phyloP scores from a whole-genome alignment of 805 yeast species.

The Teunomyces aglyptinius region DNA sequence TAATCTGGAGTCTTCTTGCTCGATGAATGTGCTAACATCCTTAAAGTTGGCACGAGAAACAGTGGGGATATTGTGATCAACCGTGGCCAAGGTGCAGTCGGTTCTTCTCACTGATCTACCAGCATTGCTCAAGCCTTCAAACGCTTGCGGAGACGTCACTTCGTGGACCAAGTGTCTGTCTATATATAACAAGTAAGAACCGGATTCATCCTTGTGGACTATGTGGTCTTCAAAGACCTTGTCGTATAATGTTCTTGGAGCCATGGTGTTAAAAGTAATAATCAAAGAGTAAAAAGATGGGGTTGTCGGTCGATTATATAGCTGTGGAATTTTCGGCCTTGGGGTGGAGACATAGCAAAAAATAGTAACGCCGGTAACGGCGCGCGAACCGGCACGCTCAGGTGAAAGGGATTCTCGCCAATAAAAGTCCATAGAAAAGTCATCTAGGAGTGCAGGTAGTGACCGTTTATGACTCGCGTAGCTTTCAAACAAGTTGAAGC shows the following conservation, averaged over 20 bases:
- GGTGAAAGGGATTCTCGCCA: neutral
- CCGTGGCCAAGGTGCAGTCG: conserved; percentile 93
- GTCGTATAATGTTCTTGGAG: conserved; percentile 72
- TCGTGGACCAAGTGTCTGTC: conserved; percentile 98
- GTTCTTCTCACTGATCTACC: conserved; percentile 86
- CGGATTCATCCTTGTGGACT: conserved; percentile 85
- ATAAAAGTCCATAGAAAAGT: neutral
- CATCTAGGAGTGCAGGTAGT: neutral
- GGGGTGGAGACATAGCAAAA: neutral
- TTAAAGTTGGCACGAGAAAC: conserved; percentile 76
- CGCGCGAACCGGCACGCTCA: conserved; percentile 2
- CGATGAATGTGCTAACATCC: conserved; percentile 73
- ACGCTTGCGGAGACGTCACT: conserved; percentile 98
- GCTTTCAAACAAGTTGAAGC: neutral
- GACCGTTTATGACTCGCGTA: neutral
- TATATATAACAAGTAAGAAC: conserved; percentile 82
- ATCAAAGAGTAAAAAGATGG: neutral
- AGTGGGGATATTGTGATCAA: conserved; percentile 97
- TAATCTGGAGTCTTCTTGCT: conserved; percentile 86
- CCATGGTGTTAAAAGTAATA: conserved; percentile 5
- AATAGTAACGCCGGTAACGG: conserved; percentile 5
- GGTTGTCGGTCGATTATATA: neutral
- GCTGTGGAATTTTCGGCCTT: conserved; percentile 1
- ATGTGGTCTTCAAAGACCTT: conserved; percentile 94
- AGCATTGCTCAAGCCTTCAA: conserved; percentile 89